Conservation (phyloP, 202 grass and related monocot genomes). For the Zizania palustris region DNA sequence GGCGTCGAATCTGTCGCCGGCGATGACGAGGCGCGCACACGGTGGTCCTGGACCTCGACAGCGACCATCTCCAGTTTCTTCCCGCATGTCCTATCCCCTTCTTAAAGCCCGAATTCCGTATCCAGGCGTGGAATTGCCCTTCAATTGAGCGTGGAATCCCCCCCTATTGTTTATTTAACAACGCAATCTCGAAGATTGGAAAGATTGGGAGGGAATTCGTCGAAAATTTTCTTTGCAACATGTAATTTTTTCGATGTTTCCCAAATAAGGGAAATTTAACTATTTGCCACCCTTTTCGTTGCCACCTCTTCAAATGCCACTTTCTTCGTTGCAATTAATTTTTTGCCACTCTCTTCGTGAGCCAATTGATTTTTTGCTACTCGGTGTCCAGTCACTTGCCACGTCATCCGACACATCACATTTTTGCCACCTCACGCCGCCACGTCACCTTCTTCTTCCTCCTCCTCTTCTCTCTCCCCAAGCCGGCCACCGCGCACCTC, state of each 20-base stretch:
- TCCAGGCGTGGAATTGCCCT: constrained; percentile 35
- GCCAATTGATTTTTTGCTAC: too few species aligned
- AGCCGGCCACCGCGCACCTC: too few species aligned
- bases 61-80: constrained; percentile 27
- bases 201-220: constrained; percentile 11
- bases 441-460: too few species aligned
- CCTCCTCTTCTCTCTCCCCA: too few species aligned
- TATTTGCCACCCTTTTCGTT: too few species aligned
- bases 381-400: too few species aligned
- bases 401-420: too few species aligned
- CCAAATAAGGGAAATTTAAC: too few species aligned
- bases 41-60: constrained; percentile 48
- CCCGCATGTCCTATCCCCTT: not conserved
- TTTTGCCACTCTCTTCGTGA: too few species aligned
- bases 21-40: constrained; percentile 32
- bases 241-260: constrained; percentile 12
- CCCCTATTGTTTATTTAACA: constrained; percentile 4
- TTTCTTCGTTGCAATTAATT: too few species aligned
- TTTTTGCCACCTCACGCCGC: too few species aligned
- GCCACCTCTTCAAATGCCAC: too few species aligned
- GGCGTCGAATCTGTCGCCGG: constrained; percentile 48
- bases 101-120: not conserved
- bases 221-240: constrained; percentile 25
- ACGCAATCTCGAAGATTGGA: constrained; percentile 28
- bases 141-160: constrained; percentile 36